Conservation (phyloP, 2,329 filamentous ascomycete genomes). For the Parastagonospora nodorum region DNA sequence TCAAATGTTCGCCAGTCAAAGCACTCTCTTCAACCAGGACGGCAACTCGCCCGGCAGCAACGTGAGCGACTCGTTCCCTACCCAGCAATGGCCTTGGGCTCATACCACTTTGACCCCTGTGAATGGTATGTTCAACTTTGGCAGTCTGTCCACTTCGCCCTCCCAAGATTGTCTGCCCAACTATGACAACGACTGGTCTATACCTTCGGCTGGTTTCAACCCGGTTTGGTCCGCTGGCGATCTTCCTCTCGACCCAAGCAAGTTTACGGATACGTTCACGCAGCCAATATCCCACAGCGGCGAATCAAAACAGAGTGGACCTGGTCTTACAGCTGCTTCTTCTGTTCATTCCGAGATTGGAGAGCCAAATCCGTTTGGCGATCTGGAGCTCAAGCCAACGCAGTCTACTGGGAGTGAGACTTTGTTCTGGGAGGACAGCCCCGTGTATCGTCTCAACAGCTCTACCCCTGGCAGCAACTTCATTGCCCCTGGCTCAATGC, state of each 20-base stretch:
- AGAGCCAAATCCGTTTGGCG: conserved; percentile 39
- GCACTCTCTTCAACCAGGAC: conserved; percentile 31
- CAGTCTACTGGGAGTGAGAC: conserved; percentile 39
- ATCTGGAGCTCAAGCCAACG: conserved; percentile 40
- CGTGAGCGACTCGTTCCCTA: conserved; percentile 36
- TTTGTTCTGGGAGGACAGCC: conserved; percentile 46
- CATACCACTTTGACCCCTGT: conserved; percentile 29
- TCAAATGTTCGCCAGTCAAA: conserved; percentile 33
- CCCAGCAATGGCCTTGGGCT: conserved; percentile 43
- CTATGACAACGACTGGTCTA: conserved; percentile 41
- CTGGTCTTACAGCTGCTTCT: conserved; percentile 47
- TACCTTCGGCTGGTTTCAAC: conserved; percentile 43
- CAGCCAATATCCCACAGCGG: conserved; percentile 49
- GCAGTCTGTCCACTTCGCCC: conserved; percentile 46
- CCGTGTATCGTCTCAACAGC: conserved; percentile 38
- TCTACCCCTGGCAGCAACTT: conserved; percentile 29
- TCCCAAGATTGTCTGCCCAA: conserved; percentile 46
- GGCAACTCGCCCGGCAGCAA: conserved; percentile 42
- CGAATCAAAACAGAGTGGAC: conserved; percentile 47
- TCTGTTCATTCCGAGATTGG: conserved; percentile 49
- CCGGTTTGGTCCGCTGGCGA: conserved; percentile 48
- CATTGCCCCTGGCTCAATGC: conserved; percentile 30
- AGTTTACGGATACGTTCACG: conserved; percentile 39
- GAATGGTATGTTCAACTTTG: conserved; percentile 38
- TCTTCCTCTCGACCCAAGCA: conserved; percentile 47